Evolutionary conservation across 1,284 basidiomycete genomes (phyloP), one percentile per base, ranked within the genome.

Genomic region (Mycosarcoma maydis): DNA sequence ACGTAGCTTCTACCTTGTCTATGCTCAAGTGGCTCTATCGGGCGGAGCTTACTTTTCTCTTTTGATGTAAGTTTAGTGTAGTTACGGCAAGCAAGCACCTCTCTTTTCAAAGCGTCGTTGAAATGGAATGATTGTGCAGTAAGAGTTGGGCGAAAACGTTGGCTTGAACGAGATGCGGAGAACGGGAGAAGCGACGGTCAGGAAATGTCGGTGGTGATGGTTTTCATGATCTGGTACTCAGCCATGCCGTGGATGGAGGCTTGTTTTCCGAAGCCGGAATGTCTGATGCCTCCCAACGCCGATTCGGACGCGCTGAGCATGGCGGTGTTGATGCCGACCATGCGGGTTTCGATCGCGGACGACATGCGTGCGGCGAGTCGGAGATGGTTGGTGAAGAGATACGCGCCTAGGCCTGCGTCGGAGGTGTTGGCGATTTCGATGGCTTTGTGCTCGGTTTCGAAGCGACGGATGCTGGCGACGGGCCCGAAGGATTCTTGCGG

Each of bases 401-500:
- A 73, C 0, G 71, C 62, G 22, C 68, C 74, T 0, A 77, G 47
- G 11, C 73, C 75, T 9, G 64, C 73, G 19, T 57, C 47, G 2
- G 59, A 58, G 19, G 73, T 51, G 51, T 76, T 77, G 5, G 67
- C 73, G 36, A 76, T 27, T 2, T 24, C 7, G 6, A 76, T 20
- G 8, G 60, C 66, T 49, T 78, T 72, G 44, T 74, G 41, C 22
- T 76, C 69, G 11, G 65, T 75, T 2, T 70, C 45, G 48, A 78
- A 78, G 23, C 49, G 66, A 24, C 61, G 60, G 36, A 77, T 68
- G 7, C 67, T 62, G 0, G 64, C 57, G 5, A 78, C 66, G 13
- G 77, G 77, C 11, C 77, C 77, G 37, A 78, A 78, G 19, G 76
- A 76, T 27, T 78, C 75, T 38, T 76, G 72, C 20, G 49, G 38